These are phyloP conservation scores for Ustilago bromivora DNA, from an alignment of 1,284 basidiomycete genomes.

Conservation along the genomic window DNA sequence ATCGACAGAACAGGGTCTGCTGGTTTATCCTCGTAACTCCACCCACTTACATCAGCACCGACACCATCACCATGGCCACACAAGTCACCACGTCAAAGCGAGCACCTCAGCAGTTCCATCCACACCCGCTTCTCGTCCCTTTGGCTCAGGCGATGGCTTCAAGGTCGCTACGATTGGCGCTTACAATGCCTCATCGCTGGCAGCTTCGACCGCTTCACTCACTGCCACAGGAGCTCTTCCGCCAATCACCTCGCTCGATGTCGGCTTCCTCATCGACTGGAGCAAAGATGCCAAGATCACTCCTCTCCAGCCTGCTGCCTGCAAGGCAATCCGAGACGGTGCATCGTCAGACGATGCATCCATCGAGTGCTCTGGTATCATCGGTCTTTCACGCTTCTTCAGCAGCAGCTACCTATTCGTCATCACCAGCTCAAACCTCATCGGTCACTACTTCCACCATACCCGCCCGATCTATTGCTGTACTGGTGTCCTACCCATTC, in stretches of 20 bases:
- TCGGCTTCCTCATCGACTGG: constrained; percentile 49
- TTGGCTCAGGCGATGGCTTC: constrained; percentile 48
- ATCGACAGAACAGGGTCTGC: constrained; percentile 39
- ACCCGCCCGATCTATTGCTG: constrained; percentile 56
- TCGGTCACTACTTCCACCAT: constrained; percentile 57
- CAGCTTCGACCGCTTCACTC: constrained; percentile 7
- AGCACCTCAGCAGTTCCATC: constrained; percentile 16
- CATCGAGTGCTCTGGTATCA: constrained; percentile 47
- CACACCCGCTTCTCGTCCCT: constrained; percentile 7
- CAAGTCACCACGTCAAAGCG: constrained; percentile 20
- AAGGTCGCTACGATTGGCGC: constrained; percentile 40
- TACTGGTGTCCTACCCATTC: constrained; percentile 56
- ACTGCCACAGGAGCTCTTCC: constrained; percentile 11
- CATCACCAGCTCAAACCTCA: constrained; percentile 54
- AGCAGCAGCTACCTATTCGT: constrained; percentile 62
- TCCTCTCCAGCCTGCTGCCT: constrained; percentile 24
- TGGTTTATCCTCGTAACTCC: constrained; percentile 47
- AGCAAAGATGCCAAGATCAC: constrained; percentile 36
- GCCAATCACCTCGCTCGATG: constrained; percentile 32
- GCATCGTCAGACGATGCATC: constrained; percentile 13
- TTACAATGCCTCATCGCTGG: constrained; percentile 16
- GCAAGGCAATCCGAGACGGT: constrained; percentile 20
- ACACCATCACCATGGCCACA: constrained; percentile 5
- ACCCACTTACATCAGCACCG: constrained; percentile 3
- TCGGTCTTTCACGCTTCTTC: constrained; percentile 56